Percentiles rank a stretch among this genome's conserved stretches.
phyloP scores from a whole-genome alignment of 2,329 filamentous ascomycete genomes.

The Colletotrichum tropicicola region DNA sequence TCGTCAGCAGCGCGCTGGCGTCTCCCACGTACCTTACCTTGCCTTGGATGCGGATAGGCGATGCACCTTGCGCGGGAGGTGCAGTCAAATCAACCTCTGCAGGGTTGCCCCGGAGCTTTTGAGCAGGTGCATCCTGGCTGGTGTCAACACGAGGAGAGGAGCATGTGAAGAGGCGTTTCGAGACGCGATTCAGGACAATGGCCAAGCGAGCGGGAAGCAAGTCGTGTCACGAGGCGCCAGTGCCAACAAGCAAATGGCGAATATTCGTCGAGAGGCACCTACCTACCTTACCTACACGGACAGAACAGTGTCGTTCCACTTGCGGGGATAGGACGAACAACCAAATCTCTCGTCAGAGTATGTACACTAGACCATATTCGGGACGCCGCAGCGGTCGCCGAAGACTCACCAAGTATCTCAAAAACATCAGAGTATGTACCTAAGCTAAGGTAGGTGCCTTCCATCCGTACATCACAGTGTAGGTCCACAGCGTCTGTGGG shows the following conservation, averaged over 20 bases:
- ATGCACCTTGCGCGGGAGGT: neutral
- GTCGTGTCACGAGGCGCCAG: neutral
- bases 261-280: no score
- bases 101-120: constrained; percentile 7
- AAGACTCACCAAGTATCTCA: no score
- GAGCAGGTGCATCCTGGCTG: no score
- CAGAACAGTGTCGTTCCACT: neutral
- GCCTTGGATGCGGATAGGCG: no score
- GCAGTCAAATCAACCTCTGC: constrained; percentile 12
- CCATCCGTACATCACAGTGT: neutral
- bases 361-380: neutral
- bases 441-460: neutral
- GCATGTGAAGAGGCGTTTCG: neutral
- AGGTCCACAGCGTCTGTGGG: neutral
- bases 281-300: no score
- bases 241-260: neutral
- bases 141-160: neutral
- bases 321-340: neutral
- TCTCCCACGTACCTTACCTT: no score
- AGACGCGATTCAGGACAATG: neutral
- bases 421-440: no score
- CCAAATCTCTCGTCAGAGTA: neutral
- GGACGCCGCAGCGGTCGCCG: no score
- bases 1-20: neutral
- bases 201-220: neutral